Conservation (phyloP, 495 filamentous ascomycete genomes). For the Chaetomium cochliodes region DNA sequence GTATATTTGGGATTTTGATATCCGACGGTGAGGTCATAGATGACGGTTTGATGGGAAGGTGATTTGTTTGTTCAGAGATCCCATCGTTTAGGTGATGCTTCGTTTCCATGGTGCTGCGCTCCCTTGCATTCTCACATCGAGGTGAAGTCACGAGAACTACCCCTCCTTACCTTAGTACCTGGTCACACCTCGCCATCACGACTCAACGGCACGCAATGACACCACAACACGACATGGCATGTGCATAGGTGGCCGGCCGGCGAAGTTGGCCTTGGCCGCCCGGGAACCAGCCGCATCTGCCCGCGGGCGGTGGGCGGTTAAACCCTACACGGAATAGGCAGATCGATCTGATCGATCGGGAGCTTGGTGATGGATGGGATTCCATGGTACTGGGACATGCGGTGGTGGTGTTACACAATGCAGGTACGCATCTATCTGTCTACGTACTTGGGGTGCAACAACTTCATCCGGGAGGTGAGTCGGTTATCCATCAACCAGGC, state of each 20-base stretch:
- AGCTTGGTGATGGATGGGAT: neutral
- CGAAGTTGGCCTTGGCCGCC: neutral
- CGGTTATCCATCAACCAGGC: neutral
- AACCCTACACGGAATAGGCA: neutral
- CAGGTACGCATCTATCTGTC: neutral
- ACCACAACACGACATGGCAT: neutral
- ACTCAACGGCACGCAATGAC: neutral
- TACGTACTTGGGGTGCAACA: neutral
- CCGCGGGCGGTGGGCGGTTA: too few species aligned
- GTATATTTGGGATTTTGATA: conserved; percentile 3
- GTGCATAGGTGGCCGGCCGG: neutral
- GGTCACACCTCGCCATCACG: neutral
- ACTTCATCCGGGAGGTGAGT: neutral
- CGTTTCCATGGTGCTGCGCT: neutral
- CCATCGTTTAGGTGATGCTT: neutral
- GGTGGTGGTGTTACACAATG: neutral
- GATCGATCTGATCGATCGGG: neutral
- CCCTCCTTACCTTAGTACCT: neutral
- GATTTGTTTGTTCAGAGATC: neutral
- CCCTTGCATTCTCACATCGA: neutral
- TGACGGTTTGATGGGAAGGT: neutral
- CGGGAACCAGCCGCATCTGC: neutral
- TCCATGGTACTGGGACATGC: neutral
- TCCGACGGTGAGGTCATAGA: neutral
- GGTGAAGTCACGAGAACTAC: neutral